Percentiles rank a stretch among this genome's conserved stretches.
Evolutionary conservation across 176 grass and related monocot species (phyloP).

Genomic region (Calamus simplicifolius): DNA sequence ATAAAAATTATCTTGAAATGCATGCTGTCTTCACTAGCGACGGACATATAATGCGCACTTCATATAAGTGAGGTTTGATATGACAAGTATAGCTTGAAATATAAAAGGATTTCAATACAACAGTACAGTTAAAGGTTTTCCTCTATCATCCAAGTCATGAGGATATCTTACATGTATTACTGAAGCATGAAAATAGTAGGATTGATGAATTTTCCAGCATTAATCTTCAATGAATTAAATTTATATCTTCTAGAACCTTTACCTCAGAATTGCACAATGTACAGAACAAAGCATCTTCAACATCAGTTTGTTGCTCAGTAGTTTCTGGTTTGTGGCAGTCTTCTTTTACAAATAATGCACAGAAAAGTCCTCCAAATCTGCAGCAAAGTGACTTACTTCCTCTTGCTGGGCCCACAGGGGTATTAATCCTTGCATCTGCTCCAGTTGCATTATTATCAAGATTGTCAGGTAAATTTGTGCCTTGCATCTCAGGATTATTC

Average conservation of each 20-base stretch:
- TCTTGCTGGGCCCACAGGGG: conserved; percentile 21
- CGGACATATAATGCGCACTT: too few species aligned
- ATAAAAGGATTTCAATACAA: background rate
- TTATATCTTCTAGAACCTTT: conserved; percentile 1
- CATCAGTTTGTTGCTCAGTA: conserved; percentile 55
- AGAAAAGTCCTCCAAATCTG: conserved; percentile 59
- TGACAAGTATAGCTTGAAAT: too few species aligned
- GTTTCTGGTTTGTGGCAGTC: conserved; percentile 79
- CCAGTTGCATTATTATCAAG: conserved; percentile 37
- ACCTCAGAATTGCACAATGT: conserved; percentile 98
- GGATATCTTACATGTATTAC: too few species aligned
- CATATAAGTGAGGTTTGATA: too few species aligned
- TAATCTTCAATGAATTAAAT: background rate
- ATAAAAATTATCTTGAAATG: too few species aligned
- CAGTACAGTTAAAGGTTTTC: conserved; percentile 5
- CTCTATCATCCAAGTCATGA: background rate
- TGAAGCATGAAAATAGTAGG: conserved; percentile 1
- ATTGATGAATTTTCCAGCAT: conserved; percentile 1
- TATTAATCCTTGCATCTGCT: conserved; percentile 30
- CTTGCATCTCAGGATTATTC: conserved; percentile 34
- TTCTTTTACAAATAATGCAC: conserved; percentile 80
- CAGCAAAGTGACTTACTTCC: conserved; percentile 58
- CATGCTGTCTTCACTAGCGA: too few species aligned
- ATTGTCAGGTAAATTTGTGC: conserved; percentile 33
- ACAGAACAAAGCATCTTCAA: conserved; percentile 88